These are phyloP conservation scores for Lentinula raphanica DNA, from an alignment of 768 basidiomycete species.

Conservation along the genomic window DNA sequence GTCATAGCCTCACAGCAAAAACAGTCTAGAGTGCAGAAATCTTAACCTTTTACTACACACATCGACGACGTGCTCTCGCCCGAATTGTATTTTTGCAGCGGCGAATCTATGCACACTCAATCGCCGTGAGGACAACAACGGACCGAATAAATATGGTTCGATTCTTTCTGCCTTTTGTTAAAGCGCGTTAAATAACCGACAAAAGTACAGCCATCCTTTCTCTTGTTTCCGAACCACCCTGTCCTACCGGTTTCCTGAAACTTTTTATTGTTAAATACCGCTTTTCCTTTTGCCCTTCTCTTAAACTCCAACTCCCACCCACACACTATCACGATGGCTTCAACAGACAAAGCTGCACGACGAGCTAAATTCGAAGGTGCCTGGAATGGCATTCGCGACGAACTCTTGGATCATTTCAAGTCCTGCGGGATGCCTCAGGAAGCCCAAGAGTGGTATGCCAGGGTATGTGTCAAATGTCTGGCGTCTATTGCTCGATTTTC, in stretches of 20 bases:
- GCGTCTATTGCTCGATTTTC: not conserved
- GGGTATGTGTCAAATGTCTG: conserved; percentile 50
- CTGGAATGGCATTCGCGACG: conserved; percentile 67
- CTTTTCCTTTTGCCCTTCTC: not conserved
- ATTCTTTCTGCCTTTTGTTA: not conserved
- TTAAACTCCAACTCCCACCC: not conserved
- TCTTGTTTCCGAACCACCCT: not conserved
- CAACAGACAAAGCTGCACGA: conserved; percentile 34
- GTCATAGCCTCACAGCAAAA: too few relatives aligned
- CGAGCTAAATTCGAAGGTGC: conserved; percentile 67
- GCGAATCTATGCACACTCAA: not conserved
- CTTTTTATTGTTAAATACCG: not conserved
- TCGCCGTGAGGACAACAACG: not conserved
- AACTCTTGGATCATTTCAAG: conserved; percentile 66
- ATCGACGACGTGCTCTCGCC: too few relatives aligned
- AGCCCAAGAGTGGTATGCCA: conserved; percentile 78
- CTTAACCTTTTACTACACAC: not conserved
- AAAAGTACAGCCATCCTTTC: not conserved
- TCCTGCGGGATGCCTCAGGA: conserved; percentile 77
- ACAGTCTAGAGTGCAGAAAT: too few relatives aligned
- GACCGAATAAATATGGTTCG: not conserved
- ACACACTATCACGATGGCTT: conserved; percentile 13
- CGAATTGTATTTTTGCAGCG: too few relatives aligned
- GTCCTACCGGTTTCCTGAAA: not conserved
- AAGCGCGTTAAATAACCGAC: not conserved